Evolutionary conservation across 495 filamentous ascomycete genomes (phyloP), one percentile per base, ranked within the genome.

Genomic region (Xeromyces bisporus): DNA sequence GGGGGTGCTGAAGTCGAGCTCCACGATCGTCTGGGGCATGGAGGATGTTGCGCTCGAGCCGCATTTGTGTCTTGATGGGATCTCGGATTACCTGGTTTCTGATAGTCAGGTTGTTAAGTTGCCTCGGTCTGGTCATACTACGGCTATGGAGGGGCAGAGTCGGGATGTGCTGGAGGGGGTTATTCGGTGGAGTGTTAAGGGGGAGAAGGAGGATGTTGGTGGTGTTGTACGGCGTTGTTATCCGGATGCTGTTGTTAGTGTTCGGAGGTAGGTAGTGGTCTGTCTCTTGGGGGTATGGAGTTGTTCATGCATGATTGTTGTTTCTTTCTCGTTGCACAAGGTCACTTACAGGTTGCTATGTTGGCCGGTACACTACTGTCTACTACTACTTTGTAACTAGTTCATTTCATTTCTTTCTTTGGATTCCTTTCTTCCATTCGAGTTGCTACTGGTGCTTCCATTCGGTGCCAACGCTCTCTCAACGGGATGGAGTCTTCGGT

Each of bases 21-120:
- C 62, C 5, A 71, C 67, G 11, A 37, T 71, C n/a, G 34, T 72
- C 15, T 66, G 62, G 53, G 68, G 69, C n/a, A 40, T 55, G 40
- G 37, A 55, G 15, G 67, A 72, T 36, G 26, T 43, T 25, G 57
- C 57, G 10, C 38, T 62, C 8, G 46, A 55, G 21, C 39, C 33
- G 14, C 44, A 43, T n/a, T 38, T 64, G 13, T 58, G 54, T 27
- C 40, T 64, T 10, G 52, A 56, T 38, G 60, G 60, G 0, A 59
- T 64, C 11, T 35, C 43, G 1, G 58, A 64, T 35, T 64, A 56
- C 32, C 46, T 63, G 2, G 44, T 47, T 8, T 30, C 34, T 11
- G 35, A 44, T 8, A 63, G 58, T 18, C 60, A 64, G 37, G 42
- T 64, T 6, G 32, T 64, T 20, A 37, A 55, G 36, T 42, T 64